phyloP scores from a whole-genome alignment of 257 asterid species.

The Nemophila menziesii region DNA sequence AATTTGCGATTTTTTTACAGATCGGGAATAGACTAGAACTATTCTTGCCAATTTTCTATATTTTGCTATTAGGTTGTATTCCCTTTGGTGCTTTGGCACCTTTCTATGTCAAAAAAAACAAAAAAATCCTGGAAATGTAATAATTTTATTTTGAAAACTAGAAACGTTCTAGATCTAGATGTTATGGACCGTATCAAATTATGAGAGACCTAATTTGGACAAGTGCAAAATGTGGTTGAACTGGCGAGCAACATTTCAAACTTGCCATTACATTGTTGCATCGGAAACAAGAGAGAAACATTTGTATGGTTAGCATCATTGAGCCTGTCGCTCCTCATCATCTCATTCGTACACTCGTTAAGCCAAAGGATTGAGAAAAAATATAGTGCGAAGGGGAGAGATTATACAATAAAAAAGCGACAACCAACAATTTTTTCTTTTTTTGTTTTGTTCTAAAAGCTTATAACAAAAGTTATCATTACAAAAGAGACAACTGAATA shows the following conservation, averaged over 20 bases:
- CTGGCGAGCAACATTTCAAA: conserved; percentile 3
- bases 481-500: not conserved
- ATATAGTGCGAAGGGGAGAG: not conserved
- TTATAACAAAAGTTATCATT: not conserved
- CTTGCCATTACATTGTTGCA: conserved; percentile 2
- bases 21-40: too few relatives aligned
- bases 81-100: too few relatives aligned
- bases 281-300: conserved; percentile 3
- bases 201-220: too few relatives aligned
- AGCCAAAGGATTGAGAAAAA: not conserved
- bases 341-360: conserved; percentile 11
- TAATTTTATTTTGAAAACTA: too few relatives aligned
- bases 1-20: too few relatives aligned
- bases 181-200: too few relatives aligned
- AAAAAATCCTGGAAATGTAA: too few relatives aligned
- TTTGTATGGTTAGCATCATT: not conserved
- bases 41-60: too few relatives aligned
- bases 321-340: conserved; percentile 4
- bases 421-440: not conserved
- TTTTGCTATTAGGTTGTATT: too few relatives aligned
- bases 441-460: too few relatives aligned
- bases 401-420: not conserved
- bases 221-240: conserved; percentile 4
- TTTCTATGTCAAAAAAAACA: too few relatives aligned
- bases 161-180: too few relatives aligned